These are phyloP conservation scores for Diaporthe helianthi DNA, from an alignment of 2,329 filamentous ascomycete genomes.

Conservation along the genomic window DNA sequence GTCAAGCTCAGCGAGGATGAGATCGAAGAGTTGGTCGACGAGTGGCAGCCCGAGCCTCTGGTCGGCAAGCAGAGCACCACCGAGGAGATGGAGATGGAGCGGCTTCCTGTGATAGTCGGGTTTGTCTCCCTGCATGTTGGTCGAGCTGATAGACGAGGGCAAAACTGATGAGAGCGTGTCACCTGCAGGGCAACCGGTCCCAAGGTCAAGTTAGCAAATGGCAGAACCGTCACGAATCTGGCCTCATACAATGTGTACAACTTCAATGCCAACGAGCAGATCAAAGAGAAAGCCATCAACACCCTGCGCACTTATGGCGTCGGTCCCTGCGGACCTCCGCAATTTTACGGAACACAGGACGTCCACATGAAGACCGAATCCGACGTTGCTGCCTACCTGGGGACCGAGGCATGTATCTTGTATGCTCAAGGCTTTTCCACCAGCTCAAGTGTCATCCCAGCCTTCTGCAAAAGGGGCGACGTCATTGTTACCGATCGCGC, in stretches of 20 bases:
- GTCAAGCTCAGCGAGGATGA: slow-evolving; percentile 92
- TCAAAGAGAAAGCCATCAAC: slow-evolving; percentile 95
- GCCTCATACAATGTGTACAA: slow-evolving; percentile 98
- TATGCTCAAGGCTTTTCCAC: slow-evolving; percentile 97
- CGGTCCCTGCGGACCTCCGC: slow-evolving; percentile 93
- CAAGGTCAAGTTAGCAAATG: slow-evolving; percentile 86
- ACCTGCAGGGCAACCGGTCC: slow-evolving; percentile 78
- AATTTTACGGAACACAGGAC: slow-evolving; percentile 98
- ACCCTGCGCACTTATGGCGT: slow-evolving; percentile 95
- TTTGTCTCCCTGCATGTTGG: slow-evolving; percentile 48
- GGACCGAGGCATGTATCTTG: slow-evolving; percentile 87
- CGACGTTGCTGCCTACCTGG: slow-evolving; percentile 89
- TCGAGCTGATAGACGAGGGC: not conserved
- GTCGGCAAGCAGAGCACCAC: slow-evolving; percentile 76
- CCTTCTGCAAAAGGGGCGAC: slow-evolving; percentile 96
- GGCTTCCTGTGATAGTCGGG: slow-evolving; percentile 87
- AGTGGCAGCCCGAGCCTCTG: slow-evolving; percentile 94
- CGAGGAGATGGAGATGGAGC: slow-evolving; percentile 85
- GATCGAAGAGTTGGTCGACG: slow-evolving; percentile 94
- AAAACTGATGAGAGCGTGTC: not conserved
- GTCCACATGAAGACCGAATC: slow-evolving; percentile 97
- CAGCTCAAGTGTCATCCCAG: slow-evolving; percentile 94
- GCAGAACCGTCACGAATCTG: slow-evolving; percentile 90
- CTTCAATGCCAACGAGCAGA: slow-evolving; percentile 87
- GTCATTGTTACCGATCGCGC: slow-evolving; percentile 95